Conservation (phyloP, 2,329 filamentous ascomycete species). For the Epichloe gansuensis region DNA sequence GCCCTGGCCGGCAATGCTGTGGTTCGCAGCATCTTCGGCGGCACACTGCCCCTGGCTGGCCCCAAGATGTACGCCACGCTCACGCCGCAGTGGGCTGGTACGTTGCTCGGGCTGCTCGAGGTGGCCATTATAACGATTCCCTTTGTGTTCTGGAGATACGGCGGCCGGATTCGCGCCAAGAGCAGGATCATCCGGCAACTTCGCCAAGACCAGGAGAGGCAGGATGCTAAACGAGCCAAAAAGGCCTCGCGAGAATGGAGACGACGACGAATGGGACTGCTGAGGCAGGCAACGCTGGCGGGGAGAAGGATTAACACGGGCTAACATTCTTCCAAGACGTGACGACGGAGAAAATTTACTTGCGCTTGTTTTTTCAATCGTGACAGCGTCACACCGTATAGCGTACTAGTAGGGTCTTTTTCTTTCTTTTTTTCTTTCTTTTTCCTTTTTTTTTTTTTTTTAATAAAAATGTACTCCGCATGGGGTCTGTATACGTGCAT, state of each 20-base stretch:
- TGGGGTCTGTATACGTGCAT: no score
- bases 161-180: slow-evolving; percentile 38
- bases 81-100: slow-evolving; percentile 68
- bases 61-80: slow-evolving; percentile 57
- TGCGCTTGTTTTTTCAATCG: no score
- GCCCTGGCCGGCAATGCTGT: slow-evolving; percentile 73
- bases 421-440: no score
- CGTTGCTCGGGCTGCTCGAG: slow-evolving; percentile 61
- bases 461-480: no score
- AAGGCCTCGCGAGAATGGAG: slow-evolving; percentile 13
- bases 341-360: no score
- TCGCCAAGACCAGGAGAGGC: slow-evolving; percentile 30
- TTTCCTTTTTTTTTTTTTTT: no score
- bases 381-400: no score
- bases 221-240: slow-evolving; percentile 20
- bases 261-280: neutral
- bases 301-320: no score
- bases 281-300: neutral
- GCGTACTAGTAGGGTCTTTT: no score
- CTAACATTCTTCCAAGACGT: no score
- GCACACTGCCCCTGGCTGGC: slow-evolving; percentile 64
- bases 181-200: slow-evolving; percentile 36
- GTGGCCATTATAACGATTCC: slow-evolving; percentile 67
- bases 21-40: slow-evolving; percentile 60
- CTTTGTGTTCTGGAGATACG: slow-evolving; percentile 60